Evolutionary conservation across 805 yeast species (phyloP).

Genomic region (Millerozyma acaciae): DNA sequence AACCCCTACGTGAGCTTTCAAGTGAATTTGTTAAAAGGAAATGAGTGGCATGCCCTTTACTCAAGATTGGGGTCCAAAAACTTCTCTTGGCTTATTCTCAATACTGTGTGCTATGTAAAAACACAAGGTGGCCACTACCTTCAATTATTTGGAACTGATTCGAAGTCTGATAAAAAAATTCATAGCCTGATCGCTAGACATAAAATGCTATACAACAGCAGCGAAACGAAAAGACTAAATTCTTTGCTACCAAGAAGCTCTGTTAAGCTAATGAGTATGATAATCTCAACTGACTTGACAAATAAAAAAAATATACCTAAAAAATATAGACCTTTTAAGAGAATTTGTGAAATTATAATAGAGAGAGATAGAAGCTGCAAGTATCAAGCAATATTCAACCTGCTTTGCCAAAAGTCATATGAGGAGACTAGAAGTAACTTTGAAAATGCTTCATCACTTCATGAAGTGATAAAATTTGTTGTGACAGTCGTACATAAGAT

Average conservation of each 20-base stretch:
- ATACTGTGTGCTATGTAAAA: conserved; percentile 26
- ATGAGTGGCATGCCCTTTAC: conserved; percentile 43
- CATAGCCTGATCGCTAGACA: background rate
- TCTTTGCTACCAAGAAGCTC: conserved; percentile 1
- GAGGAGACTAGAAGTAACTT: conserved; percentile 19
- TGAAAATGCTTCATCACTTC: conserved; percentile 25
- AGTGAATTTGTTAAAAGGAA: conserved; percentile 37
- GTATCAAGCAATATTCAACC: conserved; percentile 35
- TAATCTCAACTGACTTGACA: conserved; percentile 1
- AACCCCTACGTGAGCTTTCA: conserved; percentile 32
- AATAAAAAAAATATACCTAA: conserved; percentile 12
- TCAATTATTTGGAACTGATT: conserved; percentile 22
- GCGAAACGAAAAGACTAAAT: background rate
- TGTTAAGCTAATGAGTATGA: conserved; percentile 1
- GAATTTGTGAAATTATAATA: conserved; percentile 18
- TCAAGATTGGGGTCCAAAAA: conserved; percentile 32
- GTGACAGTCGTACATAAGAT: conserved; percentile 42
- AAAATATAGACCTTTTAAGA: conserved; percentile 16
- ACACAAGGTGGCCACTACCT: conserved; percentile 10
- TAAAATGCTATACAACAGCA: conserved; percentile 21
- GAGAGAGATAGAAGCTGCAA: conserved; percentile 29
- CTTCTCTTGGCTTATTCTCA: conserved; percentile 39
- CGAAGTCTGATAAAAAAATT: conserved; percentile 6
- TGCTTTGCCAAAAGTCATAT: conserved; percentile 21
- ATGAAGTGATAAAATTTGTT: conserved; percentile 40